Evolutionary conservation across 129 eudicot genomes (phyloP).

Genomic region (Kitagawia praeruptora): DNA sequence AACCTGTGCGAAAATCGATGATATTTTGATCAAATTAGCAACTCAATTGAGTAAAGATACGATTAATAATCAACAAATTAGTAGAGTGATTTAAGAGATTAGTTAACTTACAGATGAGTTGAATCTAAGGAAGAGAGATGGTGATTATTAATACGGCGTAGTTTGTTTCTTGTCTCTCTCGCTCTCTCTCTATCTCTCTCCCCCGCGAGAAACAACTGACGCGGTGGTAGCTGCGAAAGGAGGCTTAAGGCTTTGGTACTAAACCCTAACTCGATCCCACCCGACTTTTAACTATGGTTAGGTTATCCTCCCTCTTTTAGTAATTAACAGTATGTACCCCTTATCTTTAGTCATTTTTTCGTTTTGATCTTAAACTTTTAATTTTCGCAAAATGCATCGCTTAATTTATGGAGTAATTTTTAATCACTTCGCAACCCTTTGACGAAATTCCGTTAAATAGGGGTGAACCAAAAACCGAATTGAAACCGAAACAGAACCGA

Average conservation of each 20-base stretch:
- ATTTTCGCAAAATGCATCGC: too few relatives aligned
- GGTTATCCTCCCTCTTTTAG: neutral
- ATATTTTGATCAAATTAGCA: neutral
- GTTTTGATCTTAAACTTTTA: too few relatives aligned
- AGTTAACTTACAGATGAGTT: neutral
- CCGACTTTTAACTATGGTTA: constrained; percentile 5
- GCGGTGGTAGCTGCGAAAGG: neutral
- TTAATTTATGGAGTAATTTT: too few relatives aligned
- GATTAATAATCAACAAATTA: neutral
- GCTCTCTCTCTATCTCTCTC: neutral
- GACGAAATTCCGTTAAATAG: too few relatives aligned
- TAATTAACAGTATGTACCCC: too few relatives aligned
- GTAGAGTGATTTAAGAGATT: neutral
- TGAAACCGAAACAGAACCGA: too few relatives aligned
- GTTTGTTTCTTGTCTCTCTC: neutral
- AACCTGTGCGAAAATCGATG: neutral
- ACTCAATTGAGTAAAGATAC: neutral
- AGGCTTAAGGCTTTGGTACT: neutral
- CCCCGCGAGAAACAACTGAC: constrained; percentile 14
- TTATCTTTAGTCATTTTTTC: too few relatives aligned
- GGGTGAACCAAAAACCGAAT: too few relatives aligned
- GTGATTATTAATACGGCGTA: neutral
- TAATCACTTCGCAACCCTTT: too few relatives aligned
- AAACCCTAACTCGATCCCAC: constrained; percentile 9
- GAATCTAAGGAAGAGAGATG: neutral